Evolutionary conservation across 1,284 basidiomycete species (phyloP).

Genomic region (Cutaneotrichosporon mucoides): DNA sequence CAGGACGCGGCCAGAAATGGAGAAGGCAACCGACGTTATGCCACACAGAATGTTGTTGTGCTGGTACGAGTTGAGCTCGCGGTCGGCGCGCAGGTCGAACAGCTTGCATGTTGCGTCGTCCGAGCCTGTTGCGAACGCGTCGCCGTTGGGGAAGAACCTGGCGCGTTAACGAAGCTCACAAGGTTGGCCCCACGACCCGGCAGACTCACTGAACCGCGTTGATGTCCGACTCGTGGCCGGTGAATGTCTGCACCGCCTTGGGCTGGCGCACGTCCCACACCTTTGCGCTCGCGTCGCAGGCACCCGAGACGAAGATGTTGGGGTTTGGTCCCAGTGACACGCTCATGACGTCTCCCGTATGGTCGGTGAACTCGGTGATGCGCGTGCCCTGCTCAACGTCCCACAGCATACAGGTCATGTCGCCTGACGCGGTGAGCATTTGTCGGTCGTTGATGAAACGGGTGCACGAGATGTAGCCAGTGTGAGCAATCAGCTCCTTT

Average conservation of each 20-base stretch:
- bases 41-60: slow-evolving; percentile 98
- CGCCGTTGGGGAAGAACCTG: slow-evolving; percentile 98
- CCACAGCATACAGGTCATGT: slow-evolving; percentile 99
- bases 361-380: slow-evolving; percentile 95
- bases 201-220: slow-evolving; percentile 88
- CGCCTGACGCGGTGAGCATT: slow-evolving; percentile 94
- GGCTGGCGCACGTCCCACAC: slow-evolving; percentile 93
- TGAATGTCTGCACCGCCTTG: slow-evolving; percentile 96
- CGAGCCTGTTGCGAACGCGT: slow-evolving; percentile 97
- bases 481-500: slow-evolving; percentile 91
- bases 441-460: slow-evolving; percentile 97
- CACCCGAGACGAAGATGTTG: slow-evolving; percentile 96
- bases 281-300: slow-evolving; percentile 96
- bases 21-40: slow-evolving; percentile 98
- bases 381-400: slow-evolving; percentile 95
- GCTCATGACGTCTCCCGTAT: slow-evolving; percentile 99
- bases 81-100: slow-evolving; percentile 95
- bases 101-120: slow-evolving; percentile 97
- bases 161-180: background rate
- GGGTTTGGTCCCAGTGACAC: slow-evolving; percentile 89
- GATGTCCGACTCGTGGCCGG: slow-evolving; percentile 98
- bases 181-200: too few species aligned
- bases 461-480: slow-evolving; percentile 95
- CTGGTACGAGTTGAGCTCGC: slow-evolving; percentile 92
- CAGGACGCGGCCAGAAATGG: slow-evolving; percentile 90